phyloP scores from a whole-genome alignment of 2,329 filamentous ascomycete genomes.

The Knoxdaviesia proteae region DNA sequence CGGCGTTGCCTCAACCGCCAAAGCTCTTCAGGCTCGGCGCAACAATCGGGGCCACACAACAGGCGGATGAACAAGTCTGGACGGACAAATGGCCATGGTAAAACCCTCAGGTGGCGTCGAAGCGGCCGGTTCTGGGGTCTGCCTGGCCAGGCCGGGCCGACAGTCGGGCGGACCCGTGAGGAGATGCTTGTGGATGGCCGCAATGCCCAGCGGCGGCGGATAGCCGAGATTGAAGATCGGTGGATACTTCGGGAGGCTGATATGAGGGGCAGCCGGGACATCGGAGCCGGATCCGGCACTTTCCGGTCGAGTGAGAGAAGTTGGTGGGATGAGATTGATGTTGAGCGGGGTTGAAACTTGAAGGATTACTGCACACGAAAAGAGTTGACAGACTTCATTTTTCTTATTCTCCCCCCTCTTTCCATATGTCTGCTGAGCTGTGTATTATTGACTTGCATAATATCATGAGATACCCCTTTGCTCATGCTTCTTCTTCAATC shows the following conservation, averaged over 20 bases:
- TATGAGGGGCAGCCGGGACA: no score
- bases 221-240: constrained; percentile 20
- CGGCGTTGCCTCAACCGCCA: constrained; percentile 16
- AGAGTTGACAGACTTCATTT: background rate
- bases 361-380: no score
- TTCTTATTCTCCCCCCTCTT: background rate
- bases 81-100: constrained; percentile 7
- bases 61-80: no score
- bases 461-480: background rate
- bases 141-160: constrained; percentile 6
- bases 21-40: constrained; percentile 9
- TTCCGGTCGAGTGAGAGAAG: constrained; percentile 1
- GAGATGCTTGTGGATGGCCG: constrained; percentile 30
- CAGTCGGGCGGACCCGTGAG: constrained; percentile 25
- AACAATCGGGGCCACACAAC: no score
- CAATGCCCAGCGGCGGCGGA: constrained; percentile 24
- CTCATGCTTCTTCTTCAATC: background rate
- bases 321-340: constrained; percentile 19
- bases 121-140: background rate
- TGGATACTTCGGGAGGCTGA: background rate
- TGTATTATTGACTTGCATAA: background rate
- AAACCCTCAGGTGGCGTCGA: constrained; percentile 2
- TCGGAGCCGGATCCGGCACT: no score
- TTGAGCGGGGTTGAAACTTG: constrained; percentile 1
- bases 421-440: background rate